phyloP scores from a whole-genome alignment of 1,284 basidiomycete genomes.

The Stereum hirsutum region DNA sequence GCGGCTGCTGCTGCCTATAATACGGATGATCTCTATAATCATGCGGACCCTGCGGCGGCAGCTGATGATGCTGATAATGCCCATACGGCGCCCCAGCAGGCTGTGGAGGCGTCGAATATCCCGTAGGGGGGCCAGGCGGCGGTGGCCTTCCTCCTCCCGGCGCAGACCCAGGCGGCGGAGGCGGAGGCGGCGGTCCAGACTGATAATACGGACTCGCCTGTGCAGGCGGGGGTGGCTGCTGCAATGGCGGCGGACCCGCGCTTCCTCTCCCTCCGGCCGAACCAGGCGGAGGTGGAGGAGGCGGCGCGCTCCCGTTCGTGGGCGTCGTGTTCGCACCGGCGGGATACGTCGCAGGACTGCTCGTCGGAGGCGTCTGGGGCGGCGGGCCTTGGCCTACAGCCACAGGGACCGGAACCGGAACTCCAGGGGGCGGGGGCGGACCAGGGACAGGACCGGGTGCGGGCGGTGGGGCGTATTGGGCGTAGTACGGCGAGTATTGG shows the following conservation, averaged over 20 bases:
- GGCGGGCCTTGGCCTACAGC: neutral
- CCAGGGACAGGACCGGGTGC: neutral
- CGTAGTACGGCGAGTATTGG: slow-evolving; percentile 5
- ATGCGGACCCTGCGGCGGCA: too few relatives aligned
- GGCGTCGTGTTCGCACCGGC: neutral
- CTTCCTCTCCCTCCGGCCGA: slow-evolving; percentile 2
- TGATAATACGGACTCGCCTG: slow-evolving; percentile 5
- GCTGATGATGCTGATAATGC: too few relatives aligned
- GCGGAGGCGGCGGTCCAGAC: slow-evolving; percentile 10
- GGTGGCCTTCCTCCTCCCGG: slow-evolving; percentile 9
- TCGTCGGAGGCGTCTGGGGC: neutral
- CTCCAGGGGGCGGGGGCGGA: neutral
- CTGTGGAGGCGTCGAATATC: too few relatives aligned
- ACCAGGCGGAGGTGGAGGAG: slow-evolving; percentile 6
- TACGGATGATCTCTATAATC: neutral
- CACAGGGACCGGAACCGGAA: neutral
- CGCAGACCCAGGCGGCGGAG: slow-evolving; percentile 1
- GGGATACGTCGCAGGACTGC: neutral
- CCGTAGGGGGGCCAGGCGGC: too few relatives aligned
- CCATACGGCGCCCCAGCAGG: too few relatives aligned
- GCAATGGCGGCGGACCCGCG: slow-evolving; percentile 1
- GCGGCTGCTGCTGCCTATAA: too few relatives aligned
- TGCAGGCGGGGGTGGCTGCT: neutral
- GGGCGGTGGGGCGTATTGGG: slow-evolving; percentile 3
- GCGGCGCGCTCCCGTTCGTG: neutral